Conservation (phyloP, 139 green algal species). For the Pseudopediastrum boryanum region DNA sequence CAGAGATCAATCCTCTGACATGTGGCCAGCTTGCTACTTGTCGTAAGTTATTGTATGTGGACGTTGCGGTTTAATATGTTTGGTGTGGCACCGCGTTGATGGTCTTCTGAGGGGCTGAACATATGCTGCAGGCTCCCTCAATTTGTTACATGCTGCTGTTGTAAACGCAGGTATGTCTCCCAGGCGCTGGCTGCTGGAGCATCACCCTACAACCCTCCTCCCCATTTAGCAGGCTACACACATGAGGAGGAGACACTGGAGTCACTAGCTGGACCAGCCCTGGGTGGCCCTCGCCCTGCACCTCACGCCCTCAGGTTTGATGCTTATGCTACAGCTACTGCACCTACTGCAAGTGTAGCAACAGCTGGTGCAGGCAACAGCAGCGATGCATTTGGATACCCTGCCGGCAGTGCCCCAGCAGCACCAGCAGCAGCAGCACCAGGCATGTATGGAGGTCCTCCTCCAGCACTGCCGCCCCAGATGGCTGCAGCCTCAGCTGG, state of each 20-base stretch:
- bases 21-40: not conserved
- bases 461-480: no score
- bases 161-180: constrained; percentile 15
- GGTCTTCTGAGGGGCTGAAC: no score
- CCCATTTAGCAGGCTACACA: constrained; percentile 28
- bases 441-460: no score
- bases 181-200: constrained; percentile 52
- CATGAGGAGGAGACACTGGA: constrained; percentile 11
- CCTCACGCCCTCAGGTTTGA: constrained; percentile 44
- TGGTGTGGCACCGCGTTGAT: not conserved
- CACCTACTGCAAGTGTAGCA: constrained; percentile 19
- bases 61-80: not conserved
- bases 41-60: not conserved
- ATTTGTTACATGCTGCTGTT: not conserved
- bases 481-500: constrained; percentile 23
- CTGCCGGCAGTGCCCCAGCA: not conserved
- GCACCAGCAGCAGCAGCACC: constrained; percentile 19
- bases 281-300: constrained; percentile 2
- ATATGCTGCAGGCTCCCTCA: not conserved
- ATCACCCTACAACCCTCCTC: constrained; percentile 63
- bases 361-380: constrained; percentile 24
- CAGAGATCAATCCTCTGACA: not conserved
- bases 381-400: not conserved
- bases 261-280: not conserved
- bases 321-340: constrained; percentile 38